Base-by-base conservation (phyloP, 345 rosid species). In the Populus euphratica region DNA sequence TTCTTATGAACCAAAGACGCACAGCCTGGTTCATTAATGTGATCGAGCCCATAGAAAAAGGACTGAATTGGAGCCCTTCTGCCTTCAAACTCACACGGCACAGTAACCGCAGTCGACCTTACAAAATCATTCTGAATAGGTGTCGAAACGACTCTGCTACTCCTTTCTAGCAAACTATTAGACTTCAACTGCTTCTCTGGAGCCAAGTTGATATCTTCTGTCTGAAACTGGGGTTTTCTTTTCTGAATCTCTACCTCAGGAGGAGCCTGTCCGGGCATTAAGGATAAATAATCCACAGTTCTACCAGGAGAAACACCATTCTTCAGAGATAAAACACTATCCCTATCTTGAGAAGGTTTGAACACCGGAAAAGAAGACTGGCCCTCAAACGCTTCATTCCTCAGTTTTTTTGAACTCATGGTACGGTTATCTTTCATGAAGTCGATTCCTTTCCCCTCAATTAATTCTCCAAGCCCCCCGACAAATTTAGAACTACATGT, bases 91-190 rank as follows among this genome's bases (percentile, higher is more conserved):
- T 80, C 78, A 59, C 73, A 63, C 21, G 80, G 84, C 72, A 84
- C 80, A 86, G 70, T 23, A 81, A 82, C 83, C 68, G 90, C 88
- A 82, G 85, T 85, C 43, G 91, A 82, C 29, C 86, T 89, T 10
- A 75, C 77, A 76, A 41, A 10, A 43, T 83, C 80, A 41, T 70
- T 79, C 64, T 79, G 54, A 20, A 74, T 76, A 79, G 77, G 76
- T 39, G 52, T 47, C 13, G 86, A 86, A 75, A 81, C 72, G 47
- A 70, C 79, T 35, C 80, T 68, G 69, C 50, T 74, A 65, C 75
- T 73, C 72, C 76, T 69, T 59, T 75, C 78, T 69, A 66, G 70
- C 78, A 83, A 68, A 36, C 76, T 72, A 67, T 44, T 78, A 49
- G 86, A 59, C 41, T 75, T 80, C 68, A 78, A 73, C 72, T 63